Evolutionary conservation across 2,329 filamentous ascomycete species (phyloP), one percentile per base, ranked within the genome.

Genomic region (Fusarium incarnatum): DNA sequence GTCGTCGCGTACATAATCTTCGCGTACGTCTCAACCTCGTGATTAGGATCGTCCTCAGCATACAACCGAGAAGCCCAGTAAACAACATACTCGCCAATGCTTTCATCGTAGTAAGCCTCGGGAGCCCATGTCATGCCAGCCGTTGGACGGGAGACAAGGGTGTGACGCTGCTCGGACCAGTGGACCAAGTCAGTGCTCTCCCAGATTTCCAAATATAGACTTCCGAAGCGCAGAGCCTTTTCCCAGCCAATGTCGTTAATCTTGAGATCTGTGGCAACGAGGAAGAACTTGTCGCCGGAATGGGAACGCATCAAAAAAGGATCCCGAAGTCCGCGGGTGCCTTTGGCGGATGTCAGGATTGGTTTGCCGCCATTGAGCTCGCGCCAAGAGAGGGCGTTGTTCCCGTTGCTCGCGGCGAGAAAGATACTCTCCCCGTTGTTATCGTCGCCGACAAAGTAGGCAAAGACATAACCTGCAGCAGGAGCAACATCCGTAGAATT

Each of bases 61-160:
- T 86, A 87, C 1, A 86, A 77, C 0, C 81, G 75, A 2, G 77
- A 79, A 0, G 78, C 79, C 83, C 84, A 86, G 71, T 83, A 86
- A 11, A 83, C 80, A 15, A 82, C 54, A 46, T 85, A 86, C 2
- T 77, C 73, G 12, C 80, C 78, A 5, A 83, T 75, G 0, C 76
- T 76, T 0, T 80, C 73, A 32, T 86, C 84, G 42, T 82, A 86
- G 69, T 82, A 85, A 0, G 84, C 84, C 48, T 86, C 84, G 0
- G 84, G 83, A 1, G 84, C 84, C 84, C 84, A 86, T 1, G 85
- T 87, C 55, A 84, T 87, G 11, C 84, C 85, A 1, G 84, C 85
- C 0, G 79, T 83, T 3, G 77, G 67, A 0, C 83, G 83, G 1
- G 84, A 85, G 0, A 87, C 83, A 8, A 81, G 76, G 22, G 85